Percentiles rank a stretch among this genome's conserved stretches.
Evolutionary conservation across 2,329 filamentous ascomycete species (phyloP).

Genomic region (Aspergillus sp.): DNA sequence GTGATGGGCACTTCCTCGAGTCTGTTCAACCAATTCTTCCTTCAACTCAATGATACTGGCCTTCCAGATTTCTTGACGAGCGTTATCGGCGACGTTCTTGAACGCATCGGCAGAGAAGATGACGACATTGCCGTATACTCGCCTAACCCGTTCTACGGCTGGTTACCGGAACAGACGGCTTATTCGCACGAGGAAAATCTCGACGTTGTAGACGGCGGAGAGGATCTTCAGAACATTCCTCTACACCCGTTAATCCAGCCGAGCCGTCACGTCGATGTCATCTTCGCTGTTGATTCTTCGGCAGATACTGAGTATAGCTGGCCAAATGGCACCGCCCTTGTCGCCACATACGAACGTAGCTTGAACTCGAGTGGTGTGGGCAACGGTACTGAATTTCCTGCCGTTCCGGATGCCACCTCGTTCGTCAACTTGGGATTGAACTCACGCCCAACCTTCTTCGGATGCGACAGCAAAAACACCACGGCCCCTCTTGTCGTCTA

Average conservation of each 20-base stretch:
- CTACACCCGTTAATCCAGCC: slow-evolving; percentile 75
- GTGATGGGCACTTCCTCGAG: slow-evolving; percentile 84
- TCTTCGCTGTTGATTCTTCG: slow-evolving; percentile 77
- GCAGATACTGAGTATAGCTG: slow-evolving; percentile 69
- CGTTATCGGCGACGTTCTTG: slow-evolving; percentile 55
- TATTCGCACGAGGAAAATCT: slow-evolving; percentile 57
- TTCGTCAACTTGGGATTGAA: slow-evolving; percentile 77
- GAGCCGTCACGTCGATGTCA: slow-evolving; percentile 69
- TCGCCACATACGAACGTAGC: slow-evolving; percentile 71
- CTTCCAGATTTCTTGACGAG: slow-evolving; percentile 52
- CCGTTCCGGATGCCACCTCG: slow-evolving; percentile 71
- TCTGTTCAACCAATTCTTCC: slow-evolving; percentile 77
- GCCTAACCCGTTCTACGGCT: slow-evolving; percentile 74
- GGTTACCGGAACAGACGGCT: slow-evolving; percentile 59
- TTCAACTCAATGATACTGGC: slow-evolving; percentile 59
- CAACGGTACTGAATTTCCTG: slow-evolving; percentile 71
- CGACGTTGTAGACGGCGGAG: slow-evolving; percentile 75
- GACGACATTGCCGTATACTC: slow-evolving; percentile 73
- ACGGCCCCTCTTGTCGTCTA: slow-evolving; percentile 72
- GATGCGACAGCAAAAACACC: slow-evolving; percentile 67
- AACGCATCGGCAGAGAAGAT: slow-evolving; percentile 55
- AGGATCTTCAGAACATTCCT: slow-evolving; percentile 77
- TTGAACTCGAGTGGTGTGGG: slow-evolving; percentile 53
- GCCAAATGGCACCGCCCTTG: slow-evolving; percentile 74
- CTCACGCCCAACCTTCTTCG: slow-evolving; percentile 74